These are phyloP conservation scores for Aureobasidium lini DNA, from an alignment of 2,329 filamentous ascomycete species.

Conservation along the genomic window DNA sequence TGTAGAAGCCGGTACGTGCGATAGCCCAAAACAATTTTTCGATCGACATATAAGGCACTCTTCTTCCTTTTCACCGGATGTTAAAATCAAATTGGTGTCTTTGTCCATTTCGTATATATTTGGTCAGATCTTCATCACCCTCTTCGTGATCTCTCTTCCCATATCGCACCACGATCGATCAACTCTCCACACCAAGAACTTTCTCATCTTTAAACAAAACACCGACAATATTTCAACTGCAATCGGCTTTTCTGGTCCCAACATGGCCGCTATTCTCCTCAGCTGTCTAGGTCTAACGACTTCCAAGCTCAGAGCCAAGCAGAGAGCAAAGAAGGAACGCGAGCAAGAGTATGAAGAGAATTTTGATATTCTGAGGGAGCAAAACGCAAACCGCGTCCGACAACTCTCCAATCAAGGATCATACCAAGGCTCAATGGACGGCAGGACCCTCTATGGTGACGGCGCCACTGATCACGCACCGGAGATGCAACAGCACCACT, in stretches of 20 bases:
- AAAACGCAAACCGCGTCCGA: conserved; percentile 15
- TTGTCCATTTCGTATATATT: not conserved
- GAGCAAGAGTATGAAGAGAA: conserved; percentile 15
- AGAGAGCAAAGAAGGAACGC: conserved; percentile 6
- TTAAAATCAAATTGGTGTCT: not conserved
- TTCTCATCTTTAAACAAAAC: not conserved
- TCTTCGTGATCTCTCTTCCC: not conserved
- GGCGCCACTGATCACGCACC: not conserved
- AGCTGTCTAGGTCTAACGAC: conserved; percentile 9
- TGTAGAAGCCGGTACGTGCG: not conserved
- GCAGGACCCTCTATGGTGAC: not conserved
- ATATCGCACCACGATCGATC: not conserved
- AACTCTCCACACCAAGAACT: not conserved
- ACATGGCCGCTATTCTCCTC: conserved; percentile 18
- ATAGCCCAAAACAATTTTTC: not conserved
- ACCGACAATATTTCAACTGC: not conserved
- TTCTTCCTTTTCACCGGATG: conserved; percentile 6
- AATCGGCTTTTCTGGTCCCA: conserved; percentile 1
- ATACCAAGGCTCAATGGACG: not conserved
- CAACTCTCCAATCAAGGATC: conserved; percentile 7
- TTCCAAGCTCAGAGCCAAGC: conserved; percentile 13
- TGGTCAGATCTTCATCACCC: not conserved
- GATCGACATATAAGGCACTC: not conserved
- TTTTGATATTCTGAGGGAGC: conserved; percentile 16
- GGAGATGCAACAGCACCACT: not conserved